phyloP scores from a whole-genome alignment of 805 yeast species.

The Candida jianshihensis region DNA sequence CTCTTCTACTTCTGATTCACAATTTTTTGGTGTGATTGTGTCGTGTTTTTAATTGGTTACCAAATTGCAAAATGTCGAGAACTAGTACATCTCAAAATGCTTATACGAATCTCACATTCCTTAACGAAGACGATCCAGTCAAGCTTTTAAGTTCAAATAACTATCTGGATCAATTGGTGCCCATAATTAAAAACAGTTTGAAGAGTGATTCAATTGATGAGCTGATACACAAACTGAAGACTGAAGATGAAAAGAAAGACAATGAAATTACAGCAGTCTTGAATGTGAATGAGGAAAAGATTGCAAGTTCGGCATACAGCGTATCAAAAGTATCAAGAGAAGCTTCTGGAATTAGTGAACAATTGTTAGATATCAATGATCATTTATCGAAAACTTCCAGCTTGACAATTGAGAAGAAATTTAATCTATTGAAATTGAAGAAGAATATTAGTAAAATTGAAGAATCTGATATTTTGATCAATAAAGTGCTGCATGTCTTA shows the following conservation, averaged over 20 bases:
- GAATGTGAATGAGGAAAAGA: constrained; percentile 50
- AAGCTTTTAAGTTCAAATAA: constrained; percentile 44
- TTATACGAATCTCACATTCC: constrained; percentile 6
- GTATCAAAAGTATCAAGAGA: constrained; percentile 54
- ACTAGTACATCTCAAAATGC: no score
- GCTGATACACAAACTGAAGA: constrained; percentile 48
- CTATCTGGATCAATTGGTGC: constrained; percentile 74
- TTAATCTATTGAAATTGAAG: constrained; percentile 49
- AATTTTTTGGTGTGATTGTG: no score
- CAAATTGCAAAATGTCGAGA: no score
- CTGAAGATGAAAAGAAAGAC: constrained; percentile 52
- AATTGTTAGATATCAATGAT: constrained; percentile 48
- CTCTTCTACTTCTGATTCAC: no score
- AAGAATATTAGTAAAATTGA: constrained; percentile 60
- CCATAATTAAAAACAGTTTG: constrained; percentile 61
- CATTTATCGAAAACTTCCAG: constrained; percentile 59
- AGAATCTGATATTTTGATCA: constrained; percentile 63
- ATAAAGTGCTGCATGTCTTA: constrained; percentile 69
- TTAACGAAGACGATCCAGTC: constrained; percentile 20
- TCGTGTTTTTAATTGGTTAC: no score
- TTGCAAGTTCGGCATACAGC: constrained; percentile 51
- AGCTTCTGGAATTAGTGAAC: constrained; percentile 50
- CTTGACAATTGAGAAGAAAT: constrained; percentile 57
- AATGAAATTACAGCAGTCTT: constrained; percentile 56
- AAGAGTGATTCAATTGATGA: constrained; percentile 46